Evolutionary conservation across 257 asterid species (phyloP), one percentile per base, ranked within the genome.

Genomic region (Plantago ovata): DNA sequence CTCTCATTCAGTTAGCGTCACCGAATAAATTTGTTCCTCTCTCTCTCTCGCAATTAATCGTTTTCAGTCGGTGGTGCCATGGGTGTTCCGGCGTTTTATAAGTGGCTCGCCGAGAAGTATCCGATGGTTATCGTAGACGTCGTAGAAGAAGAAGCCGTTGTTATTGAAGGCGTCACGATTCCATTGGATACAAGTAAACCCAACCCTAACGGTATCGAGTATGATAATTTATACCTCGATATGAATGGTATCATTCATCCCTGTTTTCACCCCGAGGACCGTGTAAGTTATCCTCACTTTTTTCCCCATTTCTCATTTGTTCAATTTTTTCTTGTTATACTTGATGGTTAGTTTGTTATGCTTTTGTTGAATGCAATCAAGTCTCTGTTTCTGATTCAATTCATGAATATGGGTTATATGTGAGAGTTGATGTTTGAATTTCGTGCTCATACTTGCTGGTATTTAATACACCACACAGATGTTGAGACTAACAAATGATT

Each of bases 81-180:
- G 98, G 98, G 98, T 56, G 98, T 91, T 42, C 98, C 98, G 69
- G 98, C 98, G 58, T 91, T 91, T 52, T 91, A 91, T 72, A 83
- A 96, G 72, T 91, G 98, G 98, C 63, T 91, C 62, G 96, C 98
- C 69, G 98, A 91, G 94, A 91, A 87, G 85, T 87, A 91, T 79
- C 95, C 96, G 58, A 38, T 83, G 92, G 95, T 83, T 59, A 80
- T 87, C 42, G 84, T 67, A 60, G 98, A 91, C 66, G 98, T 84
- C 20, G 58, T 87, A 4, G 98, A 91, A 70, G 96, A 91, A 72
- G 93, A 87, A 48, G 65, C 98, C 12, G 89, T 91, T 42, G 90
- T 53, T 3, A 87, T 91, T 2, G 94, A 83, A 40, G 96, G 70
- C 1, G 69, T 91, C 18, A 78, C 66, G 55, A 83, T 91, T 62